phyloP scores from a whole-genome alignment of 345 rosid species.

The Salix udensis region DNA sequence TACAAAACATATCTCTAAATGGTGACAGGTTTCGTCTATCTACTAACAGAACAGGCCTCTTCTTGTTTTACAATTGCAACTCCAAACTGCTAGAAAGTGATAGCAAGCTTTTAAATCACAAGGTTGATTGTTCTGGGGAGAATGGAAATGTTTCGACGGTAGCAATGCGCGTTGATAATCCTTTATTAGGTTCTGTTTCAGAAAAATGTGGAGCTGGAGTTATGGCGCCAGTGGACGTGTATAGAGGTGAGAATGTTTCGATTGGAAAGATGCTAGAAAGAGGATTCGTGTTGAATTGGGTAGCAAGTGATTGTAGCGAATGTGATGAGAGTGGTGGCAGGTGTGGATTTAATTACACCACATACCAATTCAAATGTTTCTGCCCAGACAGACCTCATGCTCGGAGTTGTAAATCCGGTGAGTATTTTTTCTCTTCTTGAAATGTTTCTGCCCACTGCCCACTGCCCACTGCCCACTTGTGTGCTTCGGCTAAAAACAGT shows the following conservation, averaged over 20 bases:
- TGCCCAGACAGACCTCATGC: slow-evolving; percentile 53
- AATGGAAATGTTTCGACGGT: slow-evolving; percentile 4
- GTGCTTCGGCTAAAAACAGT: too few species aligned
- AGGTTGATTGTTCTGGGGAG: slow-evolving; percentile 2
- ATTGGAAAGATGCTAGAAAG: neutral
- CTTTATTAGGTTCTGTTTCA: slow-evolving; percentile 20
- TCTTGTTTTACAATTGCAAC: slow-evolving; percentile 33
- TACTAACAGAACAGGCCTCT: neutral
- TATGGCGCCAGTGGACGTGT: slow-evolving; percentile 22
- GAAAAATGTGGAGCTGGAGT: slow-evolving; percentile 15
- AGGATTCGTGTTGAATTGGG: slow-evolving; percentile 48
- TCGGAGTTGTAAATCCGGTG: slow-evolving; percentile 24
- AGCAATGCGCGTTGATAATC: slow-evolving; percentile 18
- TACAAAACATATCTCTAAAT: slow-evolving; percentile 29
- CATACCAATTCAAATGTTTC: slow-evolving; percentile 37
- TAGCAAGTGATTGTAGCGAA: slow-evolving; percentile 34
- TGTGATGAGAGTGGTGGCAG: slow-evolving; percentile 41
- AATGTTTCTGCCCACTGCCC: too few species aligned
- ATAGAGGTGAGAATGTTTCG: neutral
- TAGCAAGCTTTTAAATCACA: slow-evolving; percentile 8
- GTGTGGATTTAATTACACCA: slow-evolving; percentile 36
- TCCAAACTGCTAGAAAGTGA: neutral
- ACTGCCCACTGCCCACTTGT: too few species aligned
- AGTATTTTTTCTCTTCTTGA: neutral
- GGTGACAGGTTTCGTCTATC: neutral